A percentile compares a stretch with the other conserved stretches of the same genome.
Conservation (phyloP, 805 yeast species). For the Wickerhamomyces xylosicus region DNA sequence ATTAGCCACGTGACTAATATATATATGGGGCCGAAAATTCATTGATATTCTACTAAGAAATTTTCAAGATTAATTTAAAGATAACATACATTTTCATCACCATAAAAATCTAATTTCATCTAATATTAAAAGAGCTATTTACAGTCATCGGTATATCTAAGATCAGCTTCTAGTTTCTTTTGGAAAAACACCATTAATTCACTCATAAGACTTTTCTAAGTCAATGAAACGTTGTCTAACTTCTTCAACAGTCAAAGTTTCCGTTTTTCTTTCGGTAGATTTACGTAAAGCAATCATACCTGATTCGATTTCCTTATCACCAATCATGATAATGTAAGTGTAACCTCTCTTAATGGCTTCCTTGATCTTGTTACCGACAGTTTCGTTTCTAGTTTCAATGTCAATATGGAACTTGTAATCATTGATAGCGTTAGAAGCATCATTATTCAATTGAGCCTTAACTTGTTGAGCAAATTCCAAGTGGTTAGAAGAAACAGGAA, state of each 20-base stretch:
- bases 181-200: slow-evolving; percentile 11
- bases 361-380: slow-evolving; percentile 72
- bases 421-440: slow-evolving; percentile 37
- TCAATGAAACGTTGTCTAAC: slow-evolving; percentile 41
- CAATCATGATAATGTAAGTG: slow-evolving; percentile 73
- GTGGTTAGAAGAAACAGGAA: slow-evolving; percentile 69
- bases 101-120: too few species aligned
- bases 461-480: slow-evolving; percentile 41
- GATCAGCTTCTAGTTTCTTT: too few species aligned
- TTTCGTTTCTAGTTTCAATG: slow-evolving; percentile 61
- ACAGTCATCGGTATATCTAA: too few species aligned
- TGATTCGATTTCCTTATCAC: slow-evolving; percentile 66
- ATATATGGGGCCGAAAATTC: too few species aligned
- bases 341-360: slow-evolving; percentile 71
- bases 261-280: slow-evolving; percentile 33
- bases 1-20: too few species aligned
- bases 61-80: too few species aligned
- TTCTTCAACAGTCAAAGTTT: slow-evolving; percentile 38
- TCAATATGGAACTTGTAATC: slow-evolving; percentile 63
- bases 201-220: slow-evolving; percentile 38
- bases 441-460: slow-evolving; percentile 30
- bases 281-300: slow-evolving; percentile 56
- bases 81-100: too few species aligned
- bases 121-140: too few species aligned
- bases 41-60: too few species aligned